Base-by-base conservation (phyloP, 805 yeast species). In the Sungouiozyma ichnusensis region DNA sequence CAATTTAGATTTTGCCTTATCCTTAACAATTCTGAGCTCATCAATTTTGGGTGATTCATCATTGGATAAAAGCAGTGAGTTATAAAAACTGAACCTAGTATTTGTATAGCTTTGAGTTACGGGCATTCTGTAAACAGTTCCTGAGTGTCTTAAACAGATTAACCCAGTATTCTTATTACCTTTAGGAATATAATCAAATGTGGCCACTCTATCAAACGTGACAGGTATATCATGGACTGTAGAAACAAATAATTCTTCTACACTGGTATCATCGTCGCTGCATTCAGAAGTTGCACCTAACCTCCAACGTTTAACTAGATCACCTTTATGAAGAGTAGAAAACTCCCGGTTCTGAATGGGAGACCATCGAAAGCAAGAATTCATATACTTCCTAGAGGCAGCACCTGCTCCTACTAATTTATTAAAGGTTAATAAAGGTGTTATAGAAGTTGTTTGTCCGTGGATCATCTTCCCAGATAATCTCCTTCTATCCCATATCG, bases 81-180 rank as follows among this genome's bases (percentile, higher is more conserved):
- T 83, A 50, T 68, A 73, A 1, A 90, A 76, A 50, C 78, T 83
- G 60, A 87, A 82, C 14, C 66, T 68, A 7, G 82, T 57, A 7
- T 78, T 68, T 32, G 77, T 76, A 27, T 78, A 78, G 39, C 82
- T 73, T 55, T 84, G 90, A 1, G 68, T 63, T 0, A 81, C 83
- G 0, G 81, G 74, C 88, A 84, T 84, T 44, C 81, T 69, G 60
- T 83, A 87, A 0, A 87, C 79, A 41, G 85, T 81, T 3, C 97
- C 97, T 1, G 94, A 83, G 53, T 85, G 94, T 48, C 96, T 69
- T 82, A 88, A 81, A 60, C 97, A 87, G 20, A 88, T 77, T 44
- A 85, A 69, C 50, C 81, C 77, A 7, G 83, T 72, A 1, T 76
- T 73, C 17, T 78, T 71, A 2, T 76, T 65, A 43, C 74, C 77